Percentiles rank a stretch among this genome's conserved stretches.
Evolutionary conservation across 805 yeast species (phyloP).

Genomic region (Zygosaccharomyces rouxii): DNA sequence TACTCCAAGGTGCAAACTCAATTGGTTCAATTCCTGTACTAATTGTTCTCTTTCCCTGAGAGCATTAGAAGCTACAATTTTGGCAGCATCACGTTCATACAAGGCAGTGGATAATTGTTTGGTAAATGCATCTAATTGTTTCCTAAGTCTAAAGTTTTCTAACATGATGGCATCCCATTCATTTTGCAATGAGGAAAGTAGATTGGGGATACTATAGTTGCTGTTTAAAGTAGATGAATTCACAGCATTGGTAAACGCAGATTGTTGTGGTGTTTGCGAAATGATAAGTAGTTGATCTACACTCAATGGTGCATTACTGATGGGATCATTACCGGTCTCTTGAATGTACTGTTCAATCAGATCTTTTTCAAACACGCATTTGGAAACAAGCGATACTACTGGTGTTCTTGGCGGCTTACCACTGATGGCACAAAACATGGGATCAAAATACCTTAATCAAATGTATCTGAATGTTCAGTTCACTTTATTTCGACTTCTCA

Average conservation of each 20-base stretch:
- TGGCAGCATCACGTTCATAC: conserved; percentile 87
- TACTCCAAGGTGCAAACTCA: conserved; percentile 42
- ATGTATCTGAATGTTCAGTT: not conserved
- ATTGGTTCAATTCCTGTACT: conserved; percentile 53
- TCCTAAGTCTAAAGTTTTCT: conserved; percentile 72
- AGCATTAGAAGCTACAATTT: conserved; percentile 73
- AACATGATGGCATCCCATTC: conserved; percentile 88
- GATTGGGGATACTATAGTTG: conserved; percentile 56
- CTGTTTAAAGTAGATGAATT: conserved; percentile 45
- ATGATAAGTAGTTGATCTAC: conserved; percentile 54
- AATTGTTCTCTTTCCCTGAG: conserved; percentile 76
- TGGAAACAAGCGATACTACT: conserved; percentile 70
- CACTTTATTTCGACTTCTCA: not conserved
- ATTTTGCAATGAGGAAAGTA: conserved; percentile 70
- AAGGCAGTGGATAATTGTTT: conserved; percentile 73
- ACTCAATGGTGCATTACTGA: conserved; percentile 57
- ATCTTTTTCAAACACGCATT: conserved; percentile 61
- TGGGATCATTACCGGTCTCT: conserved; percentile 71
- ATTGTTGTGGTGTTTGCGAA: conserved; percentile 32
- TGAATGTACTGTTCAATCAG: conserved; percentile 58
- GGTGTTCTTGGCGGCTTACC: conserved; percentile 69
- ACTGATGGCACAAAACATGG: conserved; percentile 46
- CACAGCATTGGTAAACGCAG: conserved; percentile 26
- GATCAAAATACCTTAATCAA: not conserved
- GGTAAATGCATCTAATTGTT: conserved; percentile 60